Percentiles rank a stretch among this genome's conserved stretches.
Conservation (phyloP, 768 basidiomycete genomes). For the Tylopilus plumbeoviolaceoides region DNA sequence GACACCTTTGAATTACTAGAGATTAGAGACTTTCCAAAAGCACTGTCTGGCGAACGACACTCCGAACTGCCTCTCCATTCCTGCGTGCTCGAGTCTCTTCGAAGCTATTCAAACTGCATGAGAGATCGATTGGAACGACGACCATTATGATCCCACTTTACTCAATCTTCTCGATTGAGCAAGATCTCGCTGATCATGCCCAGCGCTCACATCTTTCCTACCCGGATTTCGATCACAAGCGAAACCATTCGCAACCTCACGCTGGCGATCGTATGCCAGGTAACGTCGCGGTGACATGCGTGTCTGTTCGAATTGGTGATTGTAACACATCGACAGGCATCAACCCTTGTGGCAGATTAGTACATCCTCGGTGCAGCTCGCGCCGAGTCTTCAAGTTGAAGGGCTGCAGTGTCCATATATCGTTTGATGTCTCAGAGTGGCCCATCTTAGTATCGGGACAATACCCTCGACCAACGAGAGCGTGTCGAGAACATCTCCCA, state of each 20-base stretch:
- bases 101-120: conserved; percentile 39
- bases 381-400: conserved; percentile 43
- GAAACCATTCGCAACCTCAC: conserved; percentile 51
- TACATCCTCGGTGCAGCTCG: conserved; percentile 43
- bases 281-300: conserved; percentile 26
- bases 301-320: not conserved
- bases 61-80: conserved; percentile 49
- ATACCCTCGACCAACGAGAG: conserved; percentile 41
- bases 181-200: conserved; percentile 77
- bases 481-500: conserved; percentile 59
- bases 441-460: conserved; percentile 53
- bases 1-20: conserved; percentile 36
- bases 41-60: conserved; percentile 28
- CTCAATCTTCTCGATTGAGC: conserved; percentile 45
- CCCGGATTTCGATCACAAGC: conserved; percentile 48
- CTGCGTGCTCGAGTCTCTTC: conserved; percentile 52
- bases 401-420: conserved; percentile 56
- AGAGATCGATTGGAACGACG: conserved; percentile 71
- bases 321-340: conserved; percentile 38
- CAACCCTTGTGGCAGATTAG: conserved; percentile 61
- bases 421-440: conserved; percentile 67
- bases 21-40: conserved; percentile 71
- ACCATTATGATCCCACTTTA: conserved; percentile 42
- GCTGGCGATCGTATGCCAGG: conserved; percentile 73
- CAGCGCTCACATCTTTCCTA: conserved; percentile 41